These are phyloP conservation scores for Sporothrix schenckii DNA, from an alignment of 2,329 filamentous ascomycete species.

Conservation along the genomic window DNA sequence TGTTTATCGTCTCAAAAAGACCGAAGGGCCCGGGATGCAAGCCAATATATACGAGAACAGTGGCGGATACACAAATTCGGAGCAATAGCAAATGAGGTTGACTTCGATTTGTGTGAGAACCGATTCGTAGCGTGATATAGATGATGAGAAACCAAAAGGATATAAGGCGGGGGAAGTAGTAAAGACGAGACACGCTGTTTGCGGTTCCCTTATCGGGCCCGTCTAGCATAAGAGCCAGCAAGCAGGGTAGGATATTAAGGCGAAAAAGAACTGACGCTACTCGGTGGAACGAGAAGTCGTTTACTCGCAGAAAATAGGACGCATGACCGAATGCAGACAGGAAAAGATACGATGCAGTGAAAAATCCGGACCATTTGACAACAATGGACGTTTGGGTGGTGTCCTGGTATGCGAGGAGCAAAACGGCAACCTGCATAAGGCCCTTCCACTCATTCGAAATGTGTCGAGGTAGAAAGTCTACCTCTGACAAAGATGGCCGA, in stretches of 20 bases:
- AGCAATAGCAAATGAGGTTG: conserved; percentile 36
- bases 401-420: conserved; percentile 58
- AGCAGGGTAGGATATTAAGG: conserved; percentile 58
- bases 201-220: conserved; percentile 45
- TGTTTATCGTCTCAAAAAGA: conserved; percentile 23
- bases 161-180: conserved; percentile 56
- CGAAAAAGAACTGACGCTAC: conserved; percentile 58
- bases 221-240: conserved; percentile 58
- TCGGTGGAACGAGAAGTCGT: conserved; percentile 59
- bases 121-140: conserved; percentile 55
- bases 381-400: conserved; percentile 54
- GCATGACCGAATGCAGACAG: conserved; percentile 65
- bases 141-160: conserved; percentile 65
- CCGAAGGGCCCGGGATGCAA: conserved; percentile 15
- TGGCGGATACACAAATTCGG: background rate
- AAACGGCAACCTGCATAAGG: conserved; percentile 61
- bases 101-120: conserved; percentile 49
- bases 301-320: conserved; percentile 58
- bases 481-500: conserved; percentile 35
- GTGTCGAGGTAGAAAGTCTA: conserved; percentile 54
- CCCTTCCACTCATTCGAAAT: conserved; percentile 69
- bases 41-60: conserved; percentile 27
- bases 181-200: conserved; percentile 57
- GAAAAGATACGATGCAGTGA: conserved; percentile 63
- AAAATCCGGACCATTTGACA: conserved; percentile 58